Conservation (phyloP, 2,329 filamentous ascomycete species). For the Venturia asperata region DNA sequence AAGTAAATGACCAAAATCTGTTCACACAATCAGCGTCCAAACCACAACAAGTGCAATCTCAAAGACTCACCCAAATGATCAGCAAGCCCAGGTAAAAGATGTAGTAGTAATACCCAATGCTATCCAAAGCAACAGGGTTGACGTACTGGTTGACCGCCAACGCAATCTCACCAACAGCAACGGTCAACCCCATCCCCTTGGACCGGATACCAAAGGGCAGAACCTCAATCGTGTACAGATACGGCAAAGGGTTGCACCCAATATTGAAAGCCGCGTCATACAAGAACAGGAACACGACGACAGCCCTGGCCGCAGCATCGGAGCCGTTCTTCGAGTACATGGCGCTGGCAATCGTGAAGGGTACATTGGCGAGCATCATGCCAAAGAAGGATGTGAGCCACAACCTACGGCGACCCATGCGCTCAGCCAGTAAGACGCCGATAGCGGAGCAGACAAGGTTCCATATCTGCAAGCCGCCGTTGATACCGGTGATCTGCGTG, state of each 20-base stretch:
- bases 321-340: neutral
- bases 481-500: constrained; percentile 35
- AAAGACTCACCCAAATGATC: neutral
- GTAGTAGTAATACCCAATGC: constrained; percentile 54
- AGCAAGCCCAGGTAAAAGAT: constrained; percentile 30
- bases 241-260: neutral
- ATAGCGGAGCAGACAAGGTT: constrained; percentile 50
- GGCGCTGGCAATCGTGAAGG: neutral
- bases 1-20: constrained; percentile 58
- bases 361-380: constrained; percentile 26
- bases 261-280: constrained; percentile 13
- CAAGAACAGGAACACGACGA: constrained; percentile 7
- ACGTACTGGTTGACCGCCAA: constrained; percentile 47
- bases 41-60: constrained; percentile 32
- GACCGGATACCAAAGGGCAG: constrained; percentile 42
- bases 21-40: constrained; percentile 28
- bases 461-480: constrained; percentile 47
- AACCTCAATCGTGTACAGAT: constrained; percentile 40
- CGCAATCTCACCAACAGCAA: neutral
- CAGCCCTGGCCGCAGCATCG: neutral
- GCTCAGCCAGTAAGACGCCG: constrained; percentile 31
- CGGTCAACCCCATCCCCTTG: constrained; percentile 22
- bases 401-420: constrained; percentile 30
- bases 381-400: constrained; percentile 33
- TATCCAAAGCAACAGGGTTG: constrained; percentile 57